Evolutionary conservation across 208 protist genomes (phyloP), one percentile per base, ranked within the genome.

Genomic region (Crithidia acanthocephali): DNA sequence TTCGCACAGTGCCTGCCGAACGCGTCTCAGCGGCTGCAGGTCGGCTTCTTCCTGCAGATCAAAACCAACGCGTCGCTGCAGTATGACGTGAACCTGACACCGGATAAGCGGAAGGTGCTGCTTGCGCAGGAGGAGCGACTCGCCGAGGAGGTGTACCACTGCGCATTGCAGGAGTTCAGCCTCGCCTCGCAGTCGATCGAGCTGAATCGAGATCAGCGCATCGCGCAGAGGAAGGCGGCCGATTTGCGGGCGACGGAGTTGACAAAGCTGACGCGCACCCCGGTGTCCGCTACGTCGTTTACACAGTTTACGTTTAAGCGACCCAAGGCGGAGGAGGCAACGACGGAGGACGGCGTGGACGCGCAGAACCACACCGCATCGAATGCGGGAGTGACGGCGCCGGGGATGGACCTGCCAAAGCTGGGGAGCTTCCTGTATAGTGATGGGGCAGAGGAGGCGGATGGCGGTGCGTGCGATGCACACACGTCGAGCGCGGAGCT

Each of bases 61-160:
- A 63, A 61, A 51, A 79, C 68, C 5, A 76, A 74, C 28, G 59
- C 62, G 16, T 59, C 32, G 37, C 42, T 85, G 64, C 57, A 60
- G 40, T 96, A 94, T 74, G 92, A 96, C 58, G 87, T 96, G 23
- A 96, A 96, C 68, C 69, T 96, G 22, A 74, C 81, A 8, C 92
- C 92, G 1, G 90, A 92, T 70, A 92, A 92, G 68, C 78, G 86
- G 51, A 88, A 90, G 71, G 86, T 89, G 50, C 44, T 87, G 35
- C 52, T 92, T 20, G 74, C 63, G n/a, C 61, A 84, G 44, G 86
- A 87, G 70, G 78, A 85, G 10, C 53, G 47, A 18, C 51, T 86
- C 16, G 72, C 83, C 5, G 79, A 80, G 8, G 78, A 86, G 55
- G 33, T 92, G 25, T 74, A 87, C 48, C 64, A 64, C 18, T 48